Conservation (phyloP, 2,329 filamentous ascomycete species). For the Fusarium foetens region DNA sequence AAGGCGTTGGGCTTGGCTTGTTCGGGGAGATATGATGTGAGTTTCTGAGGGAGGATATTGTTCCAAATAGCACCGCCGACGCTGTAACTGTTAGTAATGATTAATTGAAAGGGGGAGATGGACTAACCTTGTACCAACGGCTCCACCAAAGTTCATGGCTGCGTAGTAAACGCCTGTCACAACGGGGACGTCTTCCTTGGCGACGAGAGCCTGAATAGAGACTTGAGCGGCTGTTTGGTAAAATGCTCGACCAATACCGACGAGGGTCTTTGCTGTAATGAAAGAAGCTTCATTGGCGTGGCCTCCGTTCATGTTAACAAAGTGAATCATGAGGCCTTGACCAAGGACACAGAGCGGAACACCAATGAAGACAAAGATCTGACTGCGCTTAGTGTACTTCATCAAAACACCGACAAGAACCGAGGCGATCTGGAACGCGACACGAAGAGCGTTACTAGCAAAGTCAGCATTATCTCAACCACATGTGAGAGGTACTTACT, state of each 20-base stretch:
- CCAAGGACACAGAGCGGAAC: constrained; percentile 50
- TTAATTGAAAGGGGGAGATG: rapidly evolving
- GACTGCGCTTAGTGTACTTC: constrained; percentile 50
- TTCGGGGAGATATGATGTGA: constrained; percentile 37
- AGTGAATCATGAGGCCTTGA: constrained; percentile 47
- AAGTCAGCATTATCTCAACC: rapidly evolving
- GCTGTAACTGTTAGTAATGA: constrained; percentile 23
- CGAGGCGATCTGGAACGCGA: constrained; percentile 52
- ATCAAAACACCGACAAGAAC: constrained; percentile 50
- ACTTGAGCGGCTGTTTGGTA: constrained; percentile 42
- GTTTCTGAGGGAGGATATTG: constrained; percentile 43
- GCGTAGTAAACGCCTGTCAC: constrained; percentile 51
- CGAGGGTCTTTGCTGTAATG: constrained; percentile 48
- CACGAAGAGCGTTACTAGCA: constrained; percentile 44
- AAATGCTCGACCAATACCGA: constrained; percentile 51
- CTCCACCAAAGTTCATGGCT: constrained; percentile 47
- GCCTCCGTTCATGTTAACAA: constrained; percentile 41
- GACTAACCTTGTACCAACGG: constrained; percentile 46
- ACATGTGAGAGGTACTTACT: constrained; percentile 23
- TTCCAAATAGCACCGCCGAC: constrained; percentile 53
- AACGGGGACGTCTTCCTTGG: constrained; percentile 50
- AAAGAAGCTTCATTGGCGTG: constrained; percentile 49
- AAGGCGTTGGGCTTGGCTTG: constrained; percentile 36
- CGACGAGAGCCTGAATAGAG: constrained; percentile 49
- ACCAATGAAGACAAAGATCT: constrained; percentile 44